Conservation (phyloP, 768 basidiomycete species). For the Macrolepiota albuminosa region DNA sequence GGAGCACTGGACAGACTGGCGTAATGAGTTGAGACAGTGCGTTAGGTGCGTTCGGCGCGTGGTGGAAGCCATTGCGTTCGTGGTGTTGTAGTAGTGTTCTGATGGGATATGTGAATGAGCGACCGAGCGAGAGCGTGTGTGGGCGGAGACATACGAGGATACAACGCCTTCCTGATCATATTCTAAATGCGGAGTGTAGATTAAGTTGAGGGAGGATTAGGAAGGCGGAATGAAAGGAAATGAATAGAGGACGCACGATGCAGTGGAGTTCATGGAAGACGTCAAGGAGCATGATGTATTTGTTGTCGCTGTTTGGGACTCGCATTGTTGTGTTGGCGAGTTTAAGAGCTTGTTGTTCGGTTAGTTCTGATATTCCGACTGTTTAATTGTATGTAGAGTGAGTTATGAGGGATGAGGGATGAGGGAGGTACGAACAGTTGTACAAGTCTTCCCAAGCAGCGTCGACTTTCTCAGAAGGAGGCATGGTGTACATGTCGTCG, state of each 20-base stretch:
- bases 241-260: neutral
- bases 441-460: constrained; percentile 8
- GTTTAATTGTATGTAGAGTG: no score
- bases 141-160: constrained; percentile 4
- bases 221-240: no score
- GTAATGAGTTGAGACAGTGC: constrained; percentile 4
- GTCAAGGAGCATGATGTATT: constrained; percentile 11
- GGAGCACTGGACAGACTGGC: constrained; percentile 10
- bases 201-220: no score
- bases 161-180: constrained; percentile 9
- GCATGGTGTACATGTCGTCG: constrained; percentile 9
- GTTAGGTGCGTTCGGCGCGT: constrained; percentile 3
- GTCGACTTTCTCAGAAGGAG: constrained; percentile 11
- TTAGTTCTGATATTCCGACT: constrained; percentile 10
- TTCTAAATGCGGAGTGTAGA: neutral
- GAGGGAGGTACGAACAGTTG: neutral
- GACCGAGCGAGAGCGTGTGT: no score
- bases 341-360: constrained; percentile 2
- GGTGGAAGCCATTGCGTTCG: constrained; percentile 3
- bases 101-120: neutral
- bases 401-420: no score
- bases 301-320: constrained; percentile 6
- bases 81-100: constrained; percentile 5
- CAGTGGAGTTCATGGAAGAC: constrained; percentile 13
- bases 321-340: constrained; percentile 8